Percentiles rank a stretch among this genome's conserved stretches.
Evolutionary conservation across 1,139 yeast species (phyloP).

Genomic region (Sugiyamaella neomexicana): DNA sequence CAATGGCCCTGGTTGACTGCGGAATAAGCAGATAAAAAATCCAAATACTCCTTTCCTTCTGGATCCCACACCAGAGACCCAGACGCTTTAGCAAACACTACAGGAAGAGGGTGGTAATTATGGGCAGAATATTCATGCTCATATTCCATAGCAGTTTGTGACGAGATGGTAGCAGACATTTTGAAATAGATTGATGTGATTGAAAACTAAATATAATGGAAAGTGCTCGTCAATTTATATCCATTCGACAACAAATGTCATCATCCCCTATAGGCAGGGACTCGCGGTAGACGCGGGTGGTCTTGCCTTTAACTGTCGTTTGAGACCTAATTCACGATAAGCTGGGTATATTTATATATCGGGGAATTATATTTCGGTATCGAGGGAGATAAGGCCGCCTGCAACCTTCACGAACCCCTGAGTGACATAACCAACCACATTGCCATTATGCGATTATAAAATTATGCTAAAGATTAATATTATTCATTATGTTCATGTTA

Average conservation of each 20-base stretch:
- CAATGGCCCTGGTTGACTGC: conserved; percentile 99
- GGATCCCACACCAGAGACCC: conserved; percentile 99
- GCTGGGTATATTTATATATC: neutral
- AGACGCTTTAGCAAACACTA: conserved; percentile 78
- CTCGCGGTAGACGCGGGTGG: conserved; percentile 13
- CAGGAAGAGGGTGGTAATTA: conserved; percentile 96
- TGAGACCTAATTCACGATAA: neutral
- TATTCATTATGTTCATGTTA: conserved; percentile 7
- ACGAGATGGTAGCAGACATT: conserved; percentile 47
- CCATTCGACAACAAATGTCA: neutral
- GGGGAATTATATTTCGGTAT: no score
- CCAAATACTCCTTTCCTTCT: conserved; percentile 69
- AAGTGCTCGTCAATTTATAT: conserved; percentile 1
- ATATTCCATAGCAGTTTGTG: conserved; percentile 63
- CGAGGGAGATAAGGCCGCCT: neutral
- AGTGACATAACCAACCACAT: neutral
- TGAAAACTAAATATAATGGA: neutral
- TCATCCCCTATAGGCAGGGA: conserved; percentile 18
- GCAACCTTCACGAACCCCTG: no score
- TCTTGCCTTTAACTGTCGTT: conserved; percentile 18
- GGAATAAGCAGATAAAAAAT: conserved; percentile 88
- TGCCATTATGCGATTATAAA: neutral
- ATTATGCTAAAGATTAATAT: conserved; percentile 1
- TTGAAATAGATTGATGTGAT: neutral
- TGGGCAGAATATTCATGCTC: conserved; percentile 89